Evolutionary conservation across 2,329 filamentous ascomycete genomes (phyloP), one percentile per base, ranked within the genome.

Genomic region (Sporothrix curviconia): DNA sequence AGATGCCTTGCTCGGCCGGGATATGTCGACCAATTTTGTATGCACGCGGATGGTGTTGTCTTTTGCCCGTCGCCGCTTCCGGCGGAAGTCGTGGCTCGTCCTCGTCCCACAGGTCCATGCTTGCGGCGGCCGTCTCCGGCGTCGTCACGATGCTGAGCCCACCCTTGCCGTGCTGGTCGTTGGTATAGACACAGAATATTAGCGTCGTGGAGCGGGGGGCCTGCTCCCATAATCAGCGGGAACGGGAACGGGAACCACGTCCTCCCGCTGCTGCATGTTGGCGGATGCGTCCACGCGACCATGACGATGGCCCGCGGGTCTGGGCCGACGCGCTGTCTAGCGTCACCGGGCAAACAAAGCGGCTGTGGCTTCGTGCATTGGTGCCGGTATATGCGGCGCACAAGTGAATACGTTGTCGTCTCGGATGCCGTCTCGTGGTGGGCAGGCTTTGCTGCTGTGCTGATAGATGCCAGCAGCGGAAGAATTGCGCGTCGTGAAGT

Each of bases 281-380:
- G 68, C 1, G 55, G 56, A 44, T 67, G 65, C 4, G 66, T 67
- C 67, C 66, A 70, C 64, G 68, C 11, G 63, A 55, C 61, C 63
- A 68, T 11, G 39, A 25, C 14, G 17, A 11, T 4, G 47, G 47
- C 4, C 49, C 37, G 5, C 11, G 7, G 17, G 30, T 2, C 51
- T 58, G 0, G 43, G 40, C 9, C 42, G 7, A 7, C 9, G 22
- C 14, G 54, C 88, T 87, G 56, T 88, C 87, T 64, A 86, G 81
- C 0, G 85, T 84, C 1, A 55, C 19, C 1, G 54, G 57, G 30
- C 62, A 65, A 12, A 56, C 56, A 43, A 59, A 57, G 11, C 28
- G 19, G n/a, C 51, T 34, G 12, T 37, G 37, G 9, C 53, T 44
- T 19, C n/a, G n/a, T 56, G 55, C 11, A 61, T 55, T 1, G 57